Evolutionary conservation across 2,329 filamentous ascomycete genomes (phyloP), one percentile per base, ranked within the genome.

Genomic region (Bipolaris oryzae): DNA sequence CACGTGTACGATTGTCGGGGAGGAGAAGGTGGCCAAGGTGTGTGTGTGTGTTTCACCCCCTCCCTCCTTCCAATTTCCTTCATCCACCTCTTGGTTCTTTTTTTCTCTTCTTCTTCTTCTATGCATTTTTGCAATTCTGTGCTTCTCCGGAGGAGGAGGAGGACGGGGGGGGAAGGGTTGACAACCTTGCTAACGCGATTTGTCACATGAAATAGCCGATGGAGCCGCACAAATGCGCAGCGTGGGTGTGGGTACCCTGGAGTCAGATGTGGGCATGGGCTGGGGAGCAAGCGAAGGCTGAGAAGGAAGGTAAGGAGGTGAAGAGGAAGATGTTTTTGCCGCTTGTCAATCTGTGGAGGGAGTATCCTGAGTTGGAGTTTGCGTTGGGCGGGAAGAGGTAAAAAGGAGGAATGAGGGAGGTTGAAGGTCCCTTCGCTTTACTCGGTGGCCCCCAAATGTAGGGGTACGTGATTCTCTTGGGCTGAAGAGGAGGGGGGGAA

Each of bases 181-280:
- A n/a, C n/a, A n/a, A n/a, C n/a, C n/a, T n/a, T n/a, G n/a, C n/a
- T n/a, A n/a, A n/a, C n/a, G n/a, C n/a, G n/a, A n/a, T n/a, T n/a
- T n/a, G n/a, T n/a, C n/a, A n/a, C n/a, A n/a, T 9, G 25, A 43
- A 6, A 72, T n/a, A 72, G 74, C 59, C 76, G 5, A 60, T 77
- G 61, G 82, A 85, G 59, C 79, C 81, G 0, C 72, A 84, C 2
- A 87, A 86, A 68, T 87, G 84, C 63, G 79, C 79, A 4, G 75
- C 73, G 0, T 86, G 84, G 84, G 73, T 81, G 20, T 86, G 83
- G 83, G 67, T 78, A 0, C 72, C 61, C 0, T 86, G 84, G 84
- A 70, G 76, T 18, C 75, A 81, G 33, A 68, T 86, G 63, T 68
- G 70, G 65, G 58, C 53, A 16, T 78, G 74, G 71, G 74, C 72